phyloP scores from a whole-genome alignment of 2,329 filamentous ascomycete genomes.

The Alternaria atra region DNA sequence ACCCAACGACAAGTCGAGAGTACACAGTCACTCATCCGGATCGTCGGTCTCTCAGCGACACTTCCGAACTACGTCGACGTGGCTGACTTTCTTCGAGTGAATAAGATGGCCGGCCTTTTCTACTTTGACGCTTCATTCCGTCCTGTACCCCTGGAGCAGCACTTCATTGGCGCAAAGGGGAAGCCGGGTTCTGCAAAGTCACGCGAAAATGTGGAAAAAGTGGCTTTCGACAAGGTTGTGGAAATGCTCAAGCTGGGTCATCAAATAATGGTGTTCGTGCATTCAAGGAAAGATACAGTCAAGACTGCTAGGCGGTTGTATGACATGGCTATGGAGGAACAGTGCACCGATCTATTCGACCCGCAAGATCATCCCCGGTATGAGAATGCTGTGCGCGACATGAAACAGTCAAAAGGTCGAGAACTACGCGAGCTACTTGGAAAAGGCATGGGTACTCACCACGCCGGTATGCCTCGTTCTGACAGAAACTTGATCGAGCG shows the following conservation, averaged over 20 bases:
- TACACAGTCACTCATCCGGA: constrained; percentile 95
- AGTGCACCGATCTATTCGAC: constrained; percentile 83
- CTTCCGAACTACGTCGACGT: constrained; percentile 97
- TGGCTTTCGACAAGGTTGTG: constrained; percentile 91
- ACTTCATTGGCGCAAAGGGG: constrained; percentile 95
- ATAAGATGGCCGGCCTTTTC: constrained; percentile 89
- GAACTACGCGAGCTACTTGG: constrained; percentile 89
- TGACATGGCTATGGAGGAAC: constrained; percentile 84
- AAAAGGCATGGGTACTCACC: constrained; percentile 93
- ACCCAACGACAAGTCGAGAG: constrained; percentile 97
- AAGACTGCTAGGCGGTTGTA: constrained; percentile 85
- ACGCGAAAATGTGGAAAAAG: constrained; percentile 85
- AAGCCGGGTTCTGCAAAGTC: constrained; percentile 83
- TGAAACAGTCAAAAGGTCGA: constrained; percentile 83
- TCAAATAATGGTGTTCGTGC: constrained; percentile 99
- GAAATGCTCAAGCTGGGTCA: constrained; percentile 93
- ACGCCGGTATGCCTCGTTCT: constrained; percentile 93
- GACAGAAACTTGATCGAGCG: constrained; percentile 97
- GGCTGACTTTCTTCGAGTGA: constrained; percentile 95
- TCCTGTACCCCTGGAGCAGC: constrained; percentile 94
- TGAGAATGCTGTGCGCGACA: constrained; percentile 79
- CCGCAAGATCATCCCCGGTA: constrained; percentile 81
- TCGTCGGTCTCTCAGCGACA: constrained; percentile 93
- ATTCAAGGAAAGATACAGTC: constrained; percentile 93
- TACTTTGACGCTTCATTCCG: constrained; percentile 97